These are phyloP conservation scores for Trichophyton verrucosum DNA, from an alignment of 2,329 filamentous ascomycete genomes.

Conservation along the genomic window DNA sequence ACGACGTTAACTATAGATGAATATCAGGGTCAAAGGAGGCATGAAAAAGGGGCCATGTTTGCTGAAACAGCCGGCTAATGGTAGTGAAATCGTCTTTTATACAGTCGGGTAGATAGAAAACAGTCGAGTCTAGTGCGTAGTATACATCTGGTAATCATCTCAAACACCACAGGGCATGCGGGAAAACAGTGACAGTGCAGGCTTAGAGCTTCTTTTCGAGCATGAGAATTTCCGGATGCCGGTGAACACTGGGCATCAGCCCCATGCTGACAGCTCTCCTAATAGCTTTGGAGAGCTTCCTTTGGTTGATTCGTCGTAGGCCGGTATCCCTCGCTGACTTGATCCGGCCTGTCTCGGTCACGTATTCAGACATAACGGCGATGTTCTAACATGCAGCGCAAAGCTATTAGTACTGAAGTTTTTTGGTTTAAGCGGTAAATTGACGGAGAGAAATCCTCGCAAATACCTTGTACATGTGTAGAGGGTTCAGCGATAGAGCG, in stretches of 20 bases:
- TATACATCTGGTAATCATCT: slow-evolving; percentile 2
- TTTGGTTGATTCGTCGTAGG: slow-evolving; percentile 76
- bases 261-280: slow-evolving; percentile 78
- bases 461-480: slow-evolving; percentile 75
- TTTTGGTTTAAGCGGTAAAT: background rate
- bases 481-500: slow-evolving; percentile 62
- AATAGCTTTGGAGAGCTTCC: slow-evolving; percentile 86
- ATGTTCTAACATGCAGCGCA: slow-evolving; percentile 56
- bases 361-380: slow-evolving; percentile 77
- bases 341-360: slow-evolving; percentile 75
- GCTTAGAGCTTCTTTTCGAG: background rate
- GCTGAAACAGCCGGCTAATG: background rate
- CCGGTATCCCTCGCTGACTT: slow-evolving; percentile 63
- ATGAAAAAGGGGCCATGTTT: background rate
- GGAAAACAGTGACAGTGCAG: background rate
- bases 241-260: slow-evolving; percentile 80
- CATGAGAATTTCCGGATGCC: slow-evolving; percentile 66
- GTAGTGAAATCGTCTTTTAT: background rate
- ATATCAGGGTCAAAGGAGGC: background rate
- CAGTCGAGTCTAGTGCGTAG: background rate
- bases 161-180: background rate
- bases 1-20: background rate
- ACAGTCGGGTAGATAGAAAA: background rate
- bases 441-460: background rate
- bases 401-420: background rate